Evolutionary conservation across 2,329 filamentous ascomycete species (phyloP).

Genomic region (Cercospora berteroae): DNA sequence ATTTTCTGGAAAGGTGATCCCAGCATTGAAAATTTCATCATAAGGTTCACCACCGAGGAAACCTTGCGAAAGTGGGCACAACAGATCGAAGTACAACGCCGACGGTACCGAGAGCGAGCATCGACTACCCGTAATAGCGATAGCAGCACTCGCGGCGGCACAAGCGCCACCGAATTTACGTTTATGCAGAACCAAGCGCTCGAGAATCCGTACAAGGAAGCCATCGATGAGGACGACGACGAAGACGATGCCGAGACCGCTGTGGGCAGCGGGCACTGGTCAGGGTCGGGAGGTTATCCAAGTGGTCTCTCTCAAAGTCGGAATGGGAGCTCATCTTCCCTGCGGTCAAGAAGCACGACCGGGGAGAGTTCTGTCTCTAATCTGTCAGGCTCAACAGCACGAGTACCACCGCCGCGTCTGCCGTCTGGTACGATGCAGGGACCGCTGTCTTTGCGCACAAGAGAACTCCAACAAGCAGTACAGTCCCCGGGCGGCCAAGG

Average conservation of each 20-base stretch:
- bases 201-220: conserved; percentile 76
- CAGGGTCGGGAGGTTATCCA: conserved; percentile 13
- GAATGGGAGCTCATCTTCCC: conserved; percentile 27
- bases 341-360: conserved; percentile 28
- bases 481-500: conserved; percentile 61
- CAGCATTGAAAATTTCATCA: conserved; percentile 92
- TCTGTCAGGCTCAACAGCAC: conserved; percentile 30
- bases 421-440: conserved; percentile 56
- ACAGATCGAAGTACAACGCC: conserved; percentile 73
- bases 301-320: conserved; percentile 24
- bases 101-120: conserved; percentile 50
- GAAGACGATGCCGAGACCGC: conserved; percentile 49
- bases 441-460: conserved; percentile 67
- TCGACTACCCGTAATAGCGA: conserved; percentile 44
- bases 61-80: conserved; percentile 88
- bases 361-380: conserved; percentile 19
- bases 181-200: conserved; percentile 72
- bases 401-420: conserved; percentile 69
- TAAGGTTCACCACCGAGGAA: conserved; percentile 89
- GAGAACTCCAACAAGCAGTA: conserved; percentile 49
- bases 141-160: conserved; percentile 35
- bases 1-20: conserved; percentile 99
- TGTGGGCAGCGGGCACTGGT: conserved; percentile 39
- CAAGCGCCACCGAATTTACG: conserved; percentile 69
- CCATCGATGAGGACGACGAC: conserved; percentile 57